Conservation (phyloP, 2,329 filamentous ascomycete species). For the Cercospora janseana region DNA sequence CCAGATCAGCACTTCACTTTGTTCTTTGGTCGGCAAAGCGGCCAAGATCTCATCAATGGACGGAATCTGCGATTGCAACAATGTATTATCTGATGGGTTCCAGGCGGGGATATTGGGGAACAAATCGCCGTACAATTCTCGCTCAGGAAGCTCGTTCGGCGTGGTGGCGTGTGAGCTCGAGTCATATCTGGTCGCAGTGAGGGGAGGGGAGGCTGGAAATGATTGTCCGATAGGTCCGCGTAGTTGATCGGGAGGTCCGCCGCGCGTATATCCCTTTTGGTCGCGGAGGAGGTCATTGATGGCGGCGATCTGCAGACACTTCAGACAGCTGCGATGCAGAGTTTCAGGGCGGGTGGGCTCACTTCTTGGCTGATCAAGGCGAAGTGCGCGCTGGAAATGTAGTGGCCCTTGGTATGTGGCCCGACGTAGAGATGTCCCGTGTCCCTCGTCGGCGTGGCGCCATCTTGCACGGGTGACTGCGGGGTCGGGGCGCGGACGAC, state of each 20-base stretch:
- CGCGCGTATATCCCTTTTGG: constrained; percentile 14
- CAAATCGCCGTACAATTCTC: constrained; percentile 25
- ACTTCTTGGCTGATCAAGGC: constrained; percentile 26
- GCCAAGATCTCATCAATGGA: constrained; percentile 24
- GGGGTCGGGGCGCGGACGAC: constrained; percentile 8
- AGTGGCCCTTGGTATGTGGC: constrained; percentile 27
- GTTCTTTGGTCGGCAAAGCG: constrained; percentile 22
- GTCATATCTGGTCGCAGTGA: constrained; percentile 14
- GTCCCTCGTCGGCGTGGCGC: constrained; percentile 21
- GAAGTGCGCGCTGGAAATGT: constrained; percentile 26
- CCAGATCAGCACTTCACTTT: constrained; percentile 27
- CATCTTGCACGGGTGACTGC: constrained; percentile 12
- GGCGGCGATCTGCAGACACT: constrained; percentile 19
- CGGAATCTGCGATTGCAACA: constrained; percentile 19
- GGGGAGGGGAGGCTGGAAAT: constrained; percentile 22
- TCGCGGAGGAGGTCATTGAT: constrained; percentile 25
- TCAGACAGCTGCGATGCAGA: not conserved
- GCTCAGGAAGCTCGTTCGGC: constrained; percentile 16
- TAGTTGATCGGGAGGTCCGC: constrained; percentile 10
- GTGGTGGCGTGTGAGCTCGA: constrained; percentile 15
- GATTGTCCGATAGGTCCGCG: constrained; percentile 21
- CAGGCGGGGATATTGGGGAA: constrained; percentile 26
- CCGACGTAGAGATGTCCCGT: constrained; percentile 26
- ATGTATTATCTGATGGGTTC: constrained; percentile 23
- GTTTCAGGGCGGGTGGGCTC: not conserved